phyloP scores from a whole-genome alignment of 176 grass and related monocot genomes.

The Guadua angustifolia region DNA sequence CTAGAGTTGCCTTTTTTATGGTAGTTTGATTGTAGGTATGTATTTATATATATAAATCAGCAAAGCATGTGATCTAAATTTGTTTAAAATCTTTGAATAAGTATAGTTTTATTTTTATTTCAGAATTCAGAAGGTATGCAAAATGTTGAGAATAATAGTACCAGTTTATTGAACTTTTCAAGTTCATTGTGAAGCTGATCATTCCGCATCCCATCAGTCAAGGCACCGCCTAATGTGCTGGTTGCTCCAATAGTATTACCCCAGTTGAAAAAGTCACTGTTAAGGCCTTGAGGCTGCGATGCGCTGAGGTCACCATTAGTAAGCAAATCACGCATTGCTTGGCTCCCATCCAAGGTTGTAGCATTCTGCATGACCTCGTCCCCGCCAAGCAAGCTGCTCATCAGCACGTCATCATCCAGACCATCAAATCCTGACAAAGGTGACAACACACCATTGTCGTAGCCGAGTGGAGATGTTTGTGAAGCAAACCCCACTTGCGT shows the following conservation, averaged over 20 bases:
- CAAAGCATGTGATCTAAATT: too few relatives aligned
- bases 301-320: not conserved
- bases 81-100: too few relatives aligned
- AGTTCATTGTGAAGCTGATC: not conserved
- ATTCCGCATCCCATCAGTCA: not conserved
- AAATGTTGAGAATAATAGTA: not conserved
- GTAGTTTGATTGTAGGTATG: too few relatives aligned
- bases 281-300: not conserved
- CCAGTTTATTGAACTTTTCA: not conserved
- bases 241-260: not conserved
- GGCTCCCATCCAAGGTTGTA: not conserved
- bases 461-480: not conserved
- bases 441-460: not conserved
- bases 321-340: not conserved
- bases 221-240: not conserved
- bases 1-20: too few relatives aligned
- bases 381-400: not conserved
- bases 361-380: not conserved
- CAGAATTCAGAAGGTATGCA: not conserved
- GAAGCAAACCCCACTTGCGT: not conserved
- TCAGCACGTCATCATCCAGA: not conserved
- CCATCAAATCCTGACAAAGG: not conserved
- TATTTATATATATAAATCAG: too few relatives aligned
- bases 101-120: too few relatives aligned
- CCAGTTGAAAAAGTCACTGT: not conserved